A percentile compares a stretch with the other conserved stretches of the same genome.
These are phyloP conservation scores for Paecilomyces fulvus DNA, from an alignment of 2,329 filamentous ascomycete genomes.

Conservation along the genomic window DNA sequence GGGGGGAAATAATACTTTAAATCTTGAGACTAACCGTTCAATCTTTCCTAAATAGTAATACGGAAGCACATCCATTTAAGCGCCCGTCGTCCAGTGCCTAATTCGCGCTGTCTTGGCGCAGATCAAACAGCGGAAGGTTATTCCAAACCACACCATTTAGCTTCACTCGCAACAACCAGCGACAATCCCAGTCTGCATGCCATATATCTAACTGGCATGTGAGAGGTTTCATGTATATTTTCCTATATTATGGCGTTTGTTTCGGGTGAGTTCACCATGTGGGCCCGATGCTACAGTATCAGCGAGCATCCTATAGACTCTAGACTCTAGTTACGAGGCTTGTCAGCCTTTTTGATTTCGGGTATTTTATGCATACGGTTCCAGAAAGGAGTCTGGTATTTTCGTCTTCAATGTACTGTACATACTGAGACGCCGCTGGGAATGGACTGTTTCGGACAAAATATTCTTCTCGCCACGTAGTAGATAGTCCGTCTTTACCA, in stretches of 20 bases:
- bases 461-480: not conserved
- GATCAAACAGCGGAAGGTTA: not conserved
- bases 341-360: not conserved
- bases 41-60: conserved; percentile 19
- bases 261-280: not conserved
- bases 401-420: not conserved
- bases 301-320: not conserved
- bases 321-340: not conserved
- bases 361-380: not conserved
- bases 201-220: not conserved
- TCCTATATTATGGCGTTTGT: not conserved
- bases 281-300: not conserved
- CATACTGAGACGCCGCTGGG: not conserved
- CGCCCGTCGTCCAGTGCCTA: not conserved
- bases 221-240: not conserved
- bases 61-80: conserved; percentile 34
- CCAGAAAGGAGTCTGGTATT: not conserved
- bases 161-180: not conserved
- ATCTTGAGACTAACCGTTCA: not conserved
- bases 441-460: not conserved
- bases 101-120: not conserved
- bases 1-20: not conserved
- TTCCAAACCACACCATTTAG: not conserved
- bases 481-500: not conserved
- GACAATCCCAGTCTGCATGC: not conserved